Percentiles rank a stretch among this genome's conserved stretches.
phyloP scores from a whole-genome alignment of 345 rosid species.

The Salix arbutifolia region DNA sequence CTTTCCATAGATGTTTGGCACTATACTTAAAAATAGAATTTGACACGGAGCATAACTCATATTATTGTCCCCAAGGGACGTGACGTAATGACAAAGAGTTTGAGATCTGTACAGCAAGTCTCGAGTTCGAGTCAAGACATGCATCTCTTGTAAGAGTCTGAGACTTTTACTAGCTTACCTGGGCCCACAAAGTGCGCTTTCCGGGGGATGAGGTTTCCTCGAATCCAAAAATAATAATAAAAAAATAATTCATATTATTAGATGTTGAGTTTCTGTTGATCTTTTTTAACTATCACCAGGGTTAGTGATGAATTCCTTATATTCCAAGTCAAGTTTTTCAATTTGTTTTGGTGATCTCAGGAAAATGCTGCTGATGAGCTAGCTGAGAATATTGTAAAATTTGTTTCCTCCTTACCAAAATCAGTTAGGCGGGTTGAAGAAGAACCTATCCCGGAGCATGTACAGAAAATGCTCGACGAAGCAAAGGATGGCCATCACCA shows the following conservation, averaged over 20 bases:
- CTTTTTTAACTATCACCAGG: neutral
- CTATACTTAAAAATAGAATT: neutral
- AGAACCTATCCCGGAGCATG: slow-evolving; percentile 47
- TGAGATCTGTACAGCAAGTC: too few relatives aligned
- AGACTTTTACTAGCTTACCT: too few relatives aligned
- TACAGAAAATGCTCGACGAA: slow-evolving; percentile 53
- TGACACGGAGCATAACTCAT: neutral
- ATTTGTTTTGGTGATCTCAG: slow-evolving; percentile 35
- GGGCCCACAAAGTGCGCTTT: too few relatives aligned
- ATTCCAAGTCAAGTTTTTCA: neutral
- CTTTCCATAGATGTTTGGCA: too few relatives aligned
- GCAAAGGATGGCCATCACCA: slow-evolving; percentile 35
- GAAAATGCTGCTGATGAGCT: slow-evolving; percentile 59
- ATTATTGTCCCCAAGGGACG: neutral
- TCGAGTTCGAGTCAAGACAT: too few relatives aligned
- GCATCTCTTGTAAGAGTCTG: too few relatives aligned
- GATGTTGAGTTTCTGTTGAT: neutral
- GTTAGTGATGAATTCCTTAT: neutral
- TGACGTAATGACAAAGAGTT: too few relatives aligned
- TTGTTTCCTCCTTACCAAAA: slow-evolving; percentile 63
- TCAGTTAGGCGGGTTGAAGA: slow-evolving; percentile 44
- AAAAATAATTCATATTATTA: neutral
- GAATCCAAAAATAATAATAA: too few relatives aligned
- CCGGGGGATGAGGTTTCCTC: too few relatives aligned
- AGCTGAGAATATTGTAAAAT: slow-evolving; percentile 44